Evolutionary conservation across 2,329 filamentous ascomycete species (phyloP), one percentile per base, ranked within the genome.

Genomic region (Sporothrix mexicana): DNA sequence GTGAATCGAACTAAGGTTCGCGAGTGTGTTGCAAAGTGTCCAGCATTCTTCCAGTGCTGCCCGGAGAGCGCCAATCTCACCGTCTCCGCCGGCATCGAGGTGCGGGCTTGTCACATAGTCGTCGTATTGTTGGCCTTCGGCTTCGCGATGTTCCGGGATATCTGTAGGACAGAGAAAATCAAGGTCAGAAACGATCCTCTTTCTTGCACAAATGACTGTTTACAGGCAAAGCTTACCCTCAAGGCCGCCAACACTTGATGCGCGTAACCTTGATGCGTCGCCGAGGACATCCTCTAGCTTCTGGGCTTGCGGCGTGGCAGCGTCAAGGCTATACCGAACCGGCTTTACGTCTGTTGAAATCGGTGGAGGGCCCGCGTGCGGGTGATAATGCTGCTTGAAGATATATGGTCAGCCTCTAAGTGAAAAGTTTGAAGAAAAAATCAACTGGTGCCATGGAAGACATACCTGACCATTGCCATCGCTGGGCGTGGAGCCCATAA

Each of bases 1-100:
- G 79, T 97, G 93, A 75, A 92, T 92, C 20, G 93, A 95, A 80
- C 94, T 97, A 20, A 97, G 85, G 75, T 88, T 93, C 25, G 94
- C 93, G 45, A 98, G 84, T 0, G 94, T 97, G 79, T 97, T 98
- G 83, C 95, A 98, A 15, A 98, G 84, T 0, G 92, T 97, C 95
- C 95, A 98, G 81, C 94, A 97, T 83, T 97, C 93, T 74, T 92
- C 89, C 17, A 98, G 85, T 2, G 94, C 93, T 43, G 89, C 89
- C 74, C 89, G 89, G n/a, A 97, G 84, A 8, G 92, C 91, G 36
- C 82, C 84, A 30, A 93, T 84, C 77, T 94, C 91, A 69, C 86
- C 84, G n/a, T 87, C 85, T 72, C 80, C 82, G 55, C 80, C 81
- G 49, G 80, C 79, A 17, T 80, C 81, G 53, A 81, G 79, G 17